A percentile compares a stretch with the other conserved stretches of the same genome.
phyloP scores from a whole-genome alignment of 179 eudicot genomes.

The Spinacia oleracea region DNA sequence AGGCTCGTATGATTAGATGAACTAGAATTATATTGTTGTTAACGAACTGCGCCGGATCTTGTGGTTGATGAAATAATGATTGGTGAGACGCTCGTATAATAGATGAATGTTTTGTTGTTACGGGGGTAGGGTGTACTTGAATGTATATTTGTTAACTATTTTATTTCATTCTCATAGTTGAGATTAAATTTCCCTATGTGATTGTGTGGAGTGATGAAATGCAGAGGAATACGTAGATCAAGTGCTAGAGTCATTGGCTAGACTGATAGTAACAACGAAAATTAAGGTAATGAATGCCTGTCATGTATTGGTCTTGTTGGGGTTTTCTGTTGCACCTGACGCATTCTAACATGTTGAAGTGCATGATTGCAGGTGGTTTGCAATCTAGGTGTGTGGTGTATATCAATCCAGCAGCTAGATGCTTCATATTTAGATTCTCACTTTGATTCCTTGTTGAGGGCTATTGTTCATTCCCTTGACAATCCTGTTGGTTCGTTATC shows the following conservation, averaged over 20 bases:
- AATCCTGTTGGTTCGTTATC: slow-evolving; percentile 83
- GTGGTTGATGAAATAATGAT: neutral
- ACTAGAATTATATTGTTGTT: neutral
- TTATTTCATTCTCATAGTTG: neutral
- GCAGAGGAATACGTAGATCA: slow-evolving; percentile 49
- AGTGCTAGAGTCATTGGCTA: slow-evolving; percentile 52
- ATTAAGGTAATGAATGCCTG: slow-evolving; percentile 49
- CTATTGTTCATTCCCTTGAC: slow-evolving; percentile 72
- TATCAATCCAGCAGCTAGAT: slow-evolving; percentile 77
- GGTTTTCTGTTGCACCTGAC: neutral
- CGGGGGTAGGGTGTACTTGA: neutral
- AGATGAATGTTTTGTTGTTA: neutral
- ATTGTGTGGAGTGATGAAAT: slow-evolving; percentile 6
- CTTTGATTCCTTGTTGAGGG: slow-evolving; percentile 60
- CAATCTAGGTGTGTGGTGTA: slow-evolving; percentile 87
- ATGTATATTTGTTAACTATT: no score
- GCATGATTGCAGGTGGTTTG: slow-evolving; percentile 59
- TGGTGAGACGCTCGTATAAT: neutral
- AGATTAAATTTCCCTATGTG: neutral
- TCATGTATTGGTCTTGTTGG: neutral
- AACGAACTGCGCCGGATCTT: neutral
- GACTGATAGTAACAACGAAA: slow-evolving; percentile 55
- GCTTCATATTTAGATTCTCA: slow-evolving; percentile 42
- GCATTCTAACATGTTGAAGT: slow-evolving; percentile 20
- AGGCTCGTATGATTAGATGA: neutral